Percentiles rank a stretch among this genome's conserved stretches.
These are phyloP conservation scores for Blastobotrys apis DNA, from an alignment of 1,139 yeast genomes.

Conservation along the genomic window DNA sequence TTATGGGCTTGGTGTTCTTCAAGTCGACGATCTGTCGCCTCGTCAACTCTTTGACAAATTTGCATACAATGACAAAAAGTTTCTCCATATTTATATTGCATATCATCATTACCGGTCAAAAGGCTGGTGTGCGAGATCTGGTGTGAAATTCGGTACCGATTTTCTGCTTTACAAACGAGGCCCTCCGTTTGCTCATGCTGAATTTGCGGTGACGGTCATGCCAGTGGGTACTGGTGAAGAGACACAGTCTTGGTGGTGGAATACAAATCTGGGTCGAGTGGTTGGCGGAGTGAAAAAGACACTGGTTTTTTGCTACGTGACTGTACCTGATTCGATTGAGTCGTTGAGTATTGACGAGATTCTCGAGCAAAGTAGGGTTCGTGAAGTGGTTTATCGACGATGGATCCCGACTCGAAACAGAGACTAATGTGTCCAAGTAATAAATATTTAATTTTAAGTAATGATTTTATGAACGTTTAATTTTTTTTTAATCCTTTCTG, in stretches of 20 bases:
- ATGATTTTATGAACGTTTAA: not conserved
- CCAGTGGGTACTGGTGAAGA: conserved; percentile 38
- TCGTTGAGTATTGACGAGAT: conserved; percentile 16
- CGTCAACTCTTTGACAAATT: conserved; percentile 19
- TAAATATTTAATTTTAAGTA: too few species aligned
- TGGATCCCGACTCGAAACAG: conserved; percentile 85
- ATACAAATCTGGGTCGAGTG: conserved; percentile 69
- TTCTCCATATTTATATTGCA: conserved; percentile 53
- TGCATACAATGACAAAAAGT: conserved; percentile 16
- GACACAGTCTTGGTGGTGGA: conserved; percentile 52
- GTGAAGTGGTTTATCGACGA: conserved; percentile 65
- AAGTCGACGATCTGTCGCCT: conserved; percentile 23
- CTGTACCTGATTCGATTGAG: conserved; percentile 38
- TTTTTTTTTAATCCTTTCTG: not conserved
- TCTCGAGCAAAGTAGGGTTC: conserved; percentile 32
- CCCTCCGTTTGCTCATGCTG: conserved; percentile 95
- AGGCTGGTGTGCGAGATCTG: conserved; percentile 95
- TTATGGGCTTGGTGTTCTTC: conserved; percentile 47
- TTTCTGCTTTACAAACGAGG: conserved; percentile 79
- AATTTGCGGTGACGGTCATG: conserved; percentile 58
- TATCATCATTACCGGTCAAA: conserved; percentile 83
- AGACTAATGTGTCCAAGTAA: conserved; percentile 43
- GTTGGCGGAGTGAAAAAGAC: conserved; percentile 84
- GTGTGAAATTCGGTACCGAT: conserved; percentile 87
- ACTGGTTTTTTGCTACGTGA: conserved; percentile 64